These are phyloP conservation scores for Cutaneotrichosporon daszewskae DNA, from an alignment of 1,284 basidiomycete genomes.

Conservation along the genomic window DNA sequence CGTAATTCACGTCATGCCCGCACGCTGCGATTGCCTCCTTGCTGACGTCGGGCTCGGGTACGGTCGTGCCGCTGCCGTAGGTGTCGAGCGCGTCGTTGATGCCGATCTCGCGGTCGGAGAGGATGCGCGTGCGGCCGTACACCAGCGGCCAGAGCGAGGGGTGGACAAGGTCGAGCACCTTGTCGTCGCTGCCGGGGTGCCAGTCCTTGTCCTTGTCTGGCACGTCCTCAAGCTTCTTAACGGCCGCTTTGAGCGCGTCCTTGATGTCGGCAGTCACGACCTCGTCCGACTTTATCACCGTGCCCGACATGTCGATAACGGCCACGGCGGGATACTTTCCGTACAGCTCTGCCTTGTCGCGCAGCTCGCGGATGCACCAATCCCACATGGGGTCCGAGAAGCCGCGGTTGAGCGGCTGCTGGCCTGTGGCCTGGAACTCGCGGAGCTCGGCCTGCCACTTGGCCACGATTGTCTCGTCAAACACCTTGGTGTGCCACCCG, in stretches of 20 bases:
- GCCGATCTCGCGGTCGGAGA: slow-evolving; percentile 1
- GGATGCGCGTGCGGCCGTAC: slow-evolving; percentile 11
- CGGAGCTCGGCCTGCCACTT: slow-evolving; percentile 11
- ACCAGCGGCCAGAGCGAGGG: slow-evolving; percentile 14
- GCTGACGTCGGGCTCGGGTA: not conserved
- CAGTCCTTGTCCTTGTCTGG: slow-evolving; percentile 11
- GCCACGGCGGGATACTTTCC: slow-evolving; percentile 1
- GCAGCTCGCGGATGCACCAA: slow-evolving; percentile 11
- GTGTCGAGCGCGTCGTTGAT: not conserved
- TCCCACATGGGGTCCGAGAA: slow-evolving; percentile 12
- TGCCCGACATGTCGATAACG: slow-evolving; percentile 2
- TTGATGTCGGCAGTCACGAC: not conserved
- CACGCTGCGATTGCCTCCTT: not conserved
- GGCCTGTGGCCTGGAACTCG: not conserved
- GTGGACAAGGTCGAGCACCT: slow-evolving; percentile 17
- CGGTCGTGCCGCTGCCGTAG: slow-evolving; percentile 2
- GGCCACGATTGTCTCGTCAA: slow-evolving; percentile 8
- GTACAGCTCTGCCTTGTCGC: slow-evolving; percentile 9
- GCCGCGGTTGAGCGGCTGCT: slow-evolving; percentile 1
- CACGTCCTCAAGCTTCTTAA: slow-evolving; percentile 5
- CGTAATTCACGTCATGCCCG: no score
- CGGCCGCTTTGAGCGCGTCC: not conserved
- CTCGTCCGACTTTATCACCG: slow-evolving; percentile 4
- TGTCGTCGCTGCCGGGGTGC: slow-evolving; percentile 12
- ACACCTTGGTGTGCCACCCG: slow-evolving; percentile 6